A percentile compares a stretch with the other conserved stretches of the same genome.
Conservation (phyloP, 1,139 yeast genomes). For the Geotrichum australiense region DNA sequence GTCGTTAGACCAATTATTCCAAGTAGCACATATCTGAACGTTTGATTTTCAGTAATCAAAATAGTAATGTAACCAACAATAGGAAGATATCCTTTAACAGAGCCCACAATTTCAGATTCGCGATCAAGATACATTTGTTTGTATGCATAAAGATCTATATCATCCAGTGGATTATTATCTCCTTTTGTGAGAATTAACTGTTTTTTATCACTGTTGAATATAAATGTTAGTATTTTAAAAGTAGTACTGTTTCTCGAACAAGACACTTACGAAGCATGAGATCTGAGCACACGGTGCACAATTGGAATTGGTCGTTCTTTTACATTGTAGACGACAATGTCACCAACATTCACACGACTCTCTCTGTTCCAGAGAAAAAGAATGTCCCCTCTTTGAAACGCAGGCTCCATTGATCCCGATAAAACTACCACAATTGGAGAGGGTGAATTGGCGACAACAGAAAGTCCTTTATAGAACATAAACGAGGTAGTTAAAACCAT, state of each 20-base stretch:
- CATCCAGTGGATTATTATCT: conserved; percentile 91
- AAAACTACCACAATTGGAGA: conserved; percentile 95
- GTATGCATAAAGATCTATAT: conserved; percentile 73
- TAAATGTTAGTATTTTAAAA: conserved; percentile 20
- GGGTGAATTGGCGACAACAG: conserved; percentile 71
- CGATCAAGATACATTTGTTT: conserved; percentile 72
- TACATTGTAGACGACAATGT: conserved; percentile 89
- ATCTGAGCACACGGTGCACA: conserved; percentile 89
- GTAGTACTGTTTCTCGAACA: conserved; percentile 22
- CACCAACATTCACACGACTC: conserved; percentile 68
- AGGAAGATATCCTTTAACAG: conserved; percentile 90
- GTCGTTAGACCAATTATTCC: conserved; percentile 54
- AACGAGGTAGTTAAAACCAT: conserved; percentile 83
- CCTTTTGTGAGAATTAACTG: conserved; percentile 90
- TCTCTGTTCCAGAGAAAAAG: conserved; percentile 86
- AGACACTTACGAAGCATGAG: conserved; percentile 42
- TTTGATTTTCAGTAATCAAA: conserved; percentile 80
- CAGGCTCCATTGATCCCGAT: conserved; percentile 99
- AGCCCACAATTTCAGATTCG: conserved; percentile 73
- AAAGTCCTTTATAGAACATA: conserved; percentile 83
- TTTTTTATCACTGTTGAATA: conserved; percentile 35
- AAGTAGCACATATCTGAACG: conserved; percentile 62
- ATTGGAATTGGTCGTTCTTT: conserved; percentile 80
- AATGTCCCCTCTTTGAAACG: conserved; percentile 96
- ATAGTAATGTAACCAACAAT: conserved; percentile 87